Percentiles rank a stretch among this genome's conserved stretches.
Conservation (phyloP, 2,329 filamentous ascomycete species). For the Microcera coccophila region DNA sequence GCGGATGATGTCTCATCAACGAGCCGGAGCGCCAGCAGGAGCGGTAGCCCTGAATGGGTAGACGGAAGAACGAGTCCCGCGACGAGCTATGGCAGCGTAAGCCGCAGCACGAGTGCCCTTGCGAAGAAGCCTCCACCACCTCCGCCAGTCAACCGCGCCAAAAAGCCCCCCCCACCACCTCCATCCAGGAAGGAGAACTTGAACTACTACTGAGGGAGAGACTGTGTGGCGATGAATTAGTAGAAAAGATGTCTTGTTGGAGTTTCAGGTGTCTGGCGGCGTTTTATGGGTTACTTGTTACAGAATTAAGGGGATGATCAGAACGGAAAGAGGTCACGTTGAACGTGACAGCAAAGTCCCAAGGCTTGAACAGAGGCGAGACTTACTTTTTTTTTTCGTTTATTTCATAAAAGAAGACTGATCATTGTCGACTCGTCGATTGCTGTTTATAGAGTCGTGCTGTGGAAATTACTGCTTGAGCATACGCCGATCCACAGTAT, state of each 20-base stretch:
- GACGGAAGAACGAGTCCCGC: conserved; percentile 53
- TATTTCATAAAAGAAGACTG: too few species aligned
- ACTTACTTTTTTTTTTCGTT: too few species aligned
- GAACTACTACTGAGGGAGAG: conserved; percentile 21
- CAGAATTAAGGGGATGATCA: too few species aligned
- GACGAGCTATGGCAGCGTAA: conserved; percentile 54
- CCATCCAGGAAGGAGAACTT: conserved; percentile 30
- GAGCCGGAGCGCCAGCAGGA: conserved; percentile 49
- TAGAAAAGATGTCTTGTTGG: conserved; percentile 2
- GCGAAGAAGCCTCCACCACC: conserved; percentile 56
- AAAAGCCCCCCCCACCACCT: conserved; percentile 37
- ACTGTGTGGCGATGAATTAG: conserved; percentile 2
- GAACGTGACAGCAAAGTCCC: conserved; percentile 15
- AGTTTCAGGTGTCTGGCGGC: conserved; percentile 1
- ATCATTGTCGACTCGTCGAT: too few species aligned
- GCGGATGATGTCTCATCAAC: conserved; percentile 48
- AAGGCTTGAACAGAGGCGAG: conserved; percentile 7
- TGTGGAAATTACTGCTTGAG: too few species aligned
- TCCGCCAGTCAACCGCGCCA: conserved; percentile 46
- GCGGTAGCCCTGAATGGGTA: conserved; percentile 46
- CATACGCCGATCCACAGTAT: too few species aligned
- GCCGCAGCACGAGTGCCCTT: conserved; percentile 37
- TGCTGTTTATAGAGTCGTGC: too few species aligned
- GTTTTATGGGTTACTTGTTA: not conserved
- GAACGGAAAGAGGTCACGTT: conserved; percentile 14